These are phyloP conservation scores for Aspergillus pseudotamarii DNA, from an alignment of 2,329 filamentous ascomycete species.

Conservation along the genomic window DNA sequence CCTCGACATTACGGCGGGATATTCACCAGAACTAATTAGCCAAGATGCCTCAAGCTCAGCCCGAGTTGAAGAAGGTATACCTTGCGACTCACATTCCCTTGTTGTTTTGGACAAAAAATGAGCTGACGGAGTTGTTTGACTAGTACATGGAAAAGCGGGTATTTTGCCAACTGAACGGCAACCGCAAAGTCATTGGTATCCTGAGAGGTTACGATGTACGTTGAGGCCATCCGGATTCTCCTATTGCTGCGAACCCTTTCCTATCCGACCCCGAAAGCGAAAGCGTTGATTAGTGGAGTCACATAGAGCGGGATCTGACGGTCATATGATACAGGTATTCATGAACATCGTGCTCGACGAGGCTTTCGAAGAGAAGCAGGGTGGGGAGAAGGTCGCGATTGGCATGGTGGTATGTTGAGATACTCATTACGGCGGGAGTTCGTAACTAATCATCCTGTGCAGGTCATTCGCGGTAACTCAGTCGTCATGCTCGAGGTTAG, in stretches of 20 bases:
- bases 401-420: constrained; percentile 78
- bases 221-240: constrained; percentile 8
- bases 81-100: not conserved
- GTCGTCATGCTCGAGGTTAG: constrained; percentile 91
- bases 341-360: constrained; percentile 98
- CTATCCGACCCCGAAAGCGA: too few species aligned
- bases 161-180: constrained; percentile 96
- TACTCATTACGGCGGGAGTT: not conserved
- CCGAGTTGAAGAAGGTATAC: constrained; percentile 94
- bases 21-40: constrained; percentile 24
- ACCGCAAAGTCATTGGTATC: constrained; percentile 93
- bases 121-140: constrained; percentile 23
- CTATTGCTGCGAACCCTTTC: not conserved
- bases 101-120: constrained; percentile 7
- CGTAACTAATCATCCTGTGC: constrained; percentile 14
- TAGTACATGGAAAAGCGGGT: constrained; percentile 99
- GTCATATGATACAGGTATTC: constrained; percentile 69
- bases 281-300: not conserved
- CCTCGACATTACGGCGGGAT: constrained; percentile 26
- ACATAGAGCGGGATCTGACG: constrained; percentile 8
- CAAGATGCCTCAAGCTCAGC: constrained; percentile 97
- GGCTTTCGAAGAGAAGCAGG: constrained; percentile 89
- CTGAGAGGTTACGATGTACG: constrained; percentile 94
- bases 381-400: constrained; percentile 84
- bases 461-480: constrained; percentile 96